Base-by-base conservation (phyloP, 495 filamentous ascomycete genomes). In the Neurospora sp. region DNA sequence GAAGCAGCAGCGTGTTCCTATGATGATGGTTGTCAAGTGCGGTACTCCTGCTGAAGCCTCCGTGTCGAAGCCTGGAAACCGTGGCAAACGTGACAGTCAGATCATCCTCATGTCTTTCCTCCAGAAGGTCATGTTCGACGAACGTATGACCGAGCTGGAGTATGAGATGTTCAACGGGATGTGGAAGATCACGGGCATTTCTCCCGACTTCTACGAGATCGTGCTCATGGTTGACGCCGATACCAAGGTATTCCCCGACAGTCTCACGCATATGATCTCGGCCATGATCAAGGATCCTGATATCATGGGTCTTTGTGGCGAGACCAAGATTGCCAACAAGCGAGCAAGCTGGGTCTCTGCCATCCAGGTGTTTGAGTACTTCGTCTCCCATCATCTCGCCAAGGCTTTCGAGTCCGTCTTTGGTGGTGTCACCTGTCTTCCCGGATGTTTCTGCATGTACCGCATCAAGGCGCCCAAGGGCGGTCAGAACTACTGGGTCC, bases 341-440 rank as follows among this genome's bases (percentile, higher is more conserved):
- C 90, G 90, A 22, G 89, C 91, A 59, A 93, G 89, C 75, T 99
- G 95, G 94, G 94, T 98, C 37, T 92, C 93, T 12, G 96, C 96
- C 87, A 99, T 99, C 78, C 96, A 99, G 84, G 96, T 99, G n/a
- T 99, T 99, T 78, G 96, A 99, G 85, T 98, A 99, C 83, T 99
- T 98, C 84, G 94, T 99, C 81, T 98, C 95, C 3, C 96, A 99
- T 79, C 96, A 99, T 78, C 88, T 96, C 75, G 89, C 93, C 70
- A 99, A 99, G 79, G 93, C 94, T 8, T 99, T 99, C 83, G 96
- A 99, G 81, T 97, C 95, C 7, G 92, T 97, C 71, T 99, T 99
- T 79, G 96, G 96, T 79, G 96, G 96, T 91, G 96, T 99, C 35
- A 99, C 96, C 76, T 99, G 96, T 88, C 86, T 99, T 37, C 96